These are phyloP conservation scores for Auricularia sp. DNA, from an alignment of 768 basidiomycete species.

Conservation along the genomic window DNA sequence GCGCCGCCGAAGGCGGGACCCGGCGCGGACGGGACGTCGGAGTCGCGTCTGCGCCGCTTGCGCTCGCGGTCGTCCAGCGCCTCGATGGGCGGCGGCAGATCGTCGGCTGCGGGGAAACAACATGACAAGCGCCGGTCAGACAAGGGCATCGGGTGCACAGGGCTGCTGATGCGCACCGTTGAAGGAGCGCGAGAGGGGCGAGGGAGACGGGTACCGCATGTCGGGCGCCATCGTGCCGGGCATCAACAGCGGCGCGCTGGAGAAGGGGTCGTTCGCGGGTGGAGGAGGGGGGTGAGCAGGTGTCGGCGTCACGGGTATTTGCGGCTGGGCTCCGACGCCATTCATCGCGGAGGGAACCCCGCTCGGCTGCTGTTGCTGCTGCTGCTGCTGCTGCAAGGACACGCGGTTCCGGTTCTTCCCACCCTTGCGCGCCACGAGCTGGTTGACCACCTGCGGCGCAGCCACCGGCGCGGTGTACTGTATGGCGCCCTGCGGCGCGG, in stretches of 20 bases:
- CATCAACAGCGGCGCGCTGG: constrained; percentile 13
- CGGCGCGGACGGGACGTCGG: background rate
- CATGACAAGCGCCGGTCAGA: no score
- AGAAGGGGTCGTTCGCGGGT: constrained; percentile 3
- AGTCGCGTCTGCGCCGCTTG: background rate
- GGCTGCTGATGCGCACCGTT: background rate
- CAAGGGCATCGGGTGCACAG: background rate
- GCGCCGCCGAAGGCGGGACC: no score
- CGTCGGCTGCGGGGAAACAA: no score
- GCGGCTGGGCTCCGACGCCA: background rate
- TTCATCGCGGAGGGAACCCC: constrained; percentile 2
- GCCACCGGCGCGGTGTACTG: constrained; percentile 1
- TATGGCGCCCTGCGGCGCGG: background rate
- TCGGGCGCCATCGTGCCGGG: constrained; percentile 2
- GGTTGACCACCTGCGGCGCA: constrained; percentile 38
- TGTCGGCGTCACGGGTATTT: constrained; percentile 3
- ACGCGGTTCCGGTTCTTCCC: background rate
- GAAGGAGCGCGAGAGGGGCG: constrained; percentile 8
- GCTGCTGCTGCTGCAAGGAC: constrained; percentile 4
- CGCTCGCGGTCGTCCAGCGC: constrained; percentile 1
- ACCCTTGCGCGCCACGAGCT: constrained; percentile 64
- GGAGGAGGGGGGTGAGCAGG: constrained; percentile 10
- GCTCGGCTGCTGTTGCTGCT: background rate
- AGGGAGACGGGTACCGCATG: background rate
- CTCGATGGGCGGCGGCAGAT: background rate